A percentile compares a stretch with the other conserved stretches of the same genome.
phyloP scores from a whole-genome alignment of 2,329 filamentous ascomycete genomes.

The Thielaviopsis populi region DNA sequence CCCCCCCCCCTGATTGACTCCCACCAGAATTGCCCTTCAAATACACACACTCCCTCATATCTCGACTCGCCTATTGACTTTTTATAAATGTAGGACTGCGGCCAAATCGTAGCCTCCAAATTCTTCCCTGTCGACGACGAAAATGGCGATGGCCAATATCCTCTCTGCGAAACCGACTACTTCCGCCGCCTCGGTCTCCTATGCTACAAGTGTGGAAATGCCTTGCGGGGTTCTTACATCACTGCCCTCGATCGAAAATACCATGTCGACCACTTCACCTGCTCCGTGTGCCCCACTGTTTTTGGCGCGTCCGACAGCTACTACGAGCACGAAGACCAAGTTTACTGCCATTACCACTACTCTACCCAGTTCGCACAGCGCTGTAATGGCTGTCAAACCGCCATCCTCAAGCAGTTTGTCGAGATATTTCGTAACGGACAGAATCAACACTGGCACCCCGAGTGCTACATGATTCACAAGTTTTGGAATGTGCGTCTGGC shows the following conservation, averaged over 20 bases:
- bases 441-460: constrained; percentile 98
- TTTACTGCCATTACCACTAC: constrained; percentile 98
- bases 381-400: constrained; percentile 92
- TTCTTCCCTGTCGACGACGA: constrained; percentile 96
- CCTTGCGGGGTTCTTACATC: constrained; percentile 91
- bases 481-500: constrained; percentile 91
- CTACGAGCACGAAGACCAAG: constrained; percentile 91
- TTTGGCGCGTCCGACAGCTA: constrained; percentile 98
- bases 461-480: constrained; percentile 99
- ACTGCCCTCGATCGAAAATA: constrained; percentile 96
- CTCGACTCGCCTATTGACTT: constrained; percentile 12
- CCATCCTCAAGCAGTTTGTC: constrained; percentile 96
- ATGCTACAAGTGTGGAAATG: constrained; percentile 82
- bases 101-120: constrained; percentile 92
- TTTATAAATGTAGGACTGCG: constrained; percentile 57
- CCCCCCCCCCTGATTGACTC: neutral
- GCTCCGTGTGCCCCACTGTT: constrained; percentile 90
- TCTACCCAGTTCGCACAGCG: constrained; percentile 92
- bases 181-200: constrained; percentile 83
- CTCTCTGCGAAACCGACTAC: constrained; percentile 94
- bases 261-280: constrained; percentile 98
- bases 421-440: constrained; percentile 96
- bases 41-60: constrained; percentile 8
- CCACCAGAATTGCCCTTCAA: neutral
- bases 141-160: constrained; percentile 72